A percentile compares a stretch with the other conserved stretches of the same genome.
Conservation (phyloP, 257 asterid genomes). For the Rehmannia glutinosa region DNA sequence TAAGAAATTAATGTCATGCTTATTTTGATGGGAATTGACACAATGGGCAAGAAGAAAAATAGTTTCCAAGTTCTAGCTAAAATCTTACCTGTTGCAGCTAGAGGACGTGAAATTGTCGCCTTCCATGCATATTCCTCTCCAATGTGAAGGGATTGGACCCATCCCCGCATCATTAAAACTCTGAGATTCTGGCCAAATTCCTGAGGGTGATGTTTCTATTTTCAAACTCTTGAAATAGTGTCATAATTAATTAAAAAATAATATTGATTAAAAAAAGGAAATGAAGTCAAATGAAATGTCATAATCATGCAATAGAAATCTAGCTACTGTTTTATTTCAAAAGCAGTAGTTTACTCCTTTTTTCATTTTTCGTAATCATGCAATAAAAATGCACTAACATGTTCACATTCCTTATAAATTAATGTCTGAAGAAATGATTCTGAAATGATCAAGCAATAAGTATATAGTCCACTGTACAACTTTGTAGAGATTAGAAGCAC, state of each 20-base stretch:
- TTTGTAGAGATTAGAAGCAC: too few relatives aligned
- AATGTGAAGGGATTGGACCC: slow-evolving; percentile 38
- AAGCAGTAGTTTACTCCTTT: not conserved
- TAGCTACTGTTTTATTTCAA: not conserved
- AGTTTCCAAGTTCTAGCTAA: not conserved
- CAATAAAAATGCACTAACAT: too few relatives aligned
- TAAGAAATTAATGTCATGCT: too few relatives aligned
- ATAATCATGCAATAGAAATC: too few relatives aligned
- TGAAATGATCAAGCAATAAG: too few relatives aligned
- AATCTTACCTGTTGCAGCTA: slow-evolving; percentile 38
- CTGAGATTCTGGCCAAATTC: slow-evolving; percentile 62
- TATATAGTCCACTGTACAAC: too few relatives aligned
- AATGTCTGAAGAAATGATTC: too few relatives aligned
- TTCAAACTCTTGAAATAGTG: not conserved
- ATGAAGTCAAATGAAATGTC: not conserved
- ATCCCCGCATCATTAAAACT: slow-evolving; percentile 39
- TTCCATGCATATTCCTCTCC: slow-evolving; percentile 49
- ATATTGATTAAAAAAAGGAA: too few relatives aligned
- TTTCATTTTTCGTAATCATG: not conserved
- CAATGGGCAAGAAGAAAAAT: not conserved
- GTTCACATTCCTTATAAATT: too few relatives aligned
- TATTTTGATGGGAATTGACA: too few relatives aligned
- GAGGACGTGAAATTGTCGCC: slow-evolving; percentile 25
- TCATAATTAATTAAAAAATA: not conserved
- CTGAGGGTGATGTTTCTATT: slow-evolving; percentile 13